These are phyloP conservation scores for Diospyros kaki DNA, from an alignment of 148 eudicot genomes.

Conservation along the genomic window DNA sequence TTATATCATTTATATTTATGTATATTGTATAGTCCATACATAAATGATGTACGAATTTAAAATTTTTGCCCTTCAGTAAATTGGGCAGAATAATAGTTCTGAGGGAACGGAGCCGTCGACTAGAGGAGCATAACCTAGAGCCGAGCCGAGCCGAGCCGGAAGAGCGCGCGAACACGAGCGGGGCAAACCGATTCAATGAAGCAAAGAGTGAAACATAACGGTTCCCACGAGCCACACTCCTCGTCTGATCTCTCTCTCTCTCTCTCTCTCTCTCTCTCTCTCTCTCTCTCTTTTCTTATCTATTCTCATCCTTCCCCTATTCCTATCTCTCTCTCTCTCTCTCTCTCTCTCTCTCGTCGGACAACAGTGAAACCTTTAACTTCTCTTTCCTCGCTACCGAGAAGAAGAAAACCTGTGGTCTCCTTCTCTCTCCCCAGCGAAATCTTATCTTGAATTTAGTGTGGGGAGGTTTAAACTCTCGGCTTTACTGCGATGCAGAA, in stretches of 20 bases:
- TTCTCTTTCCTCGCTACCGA: too few species aligned
- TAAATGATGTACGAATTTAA: too few species aligned
- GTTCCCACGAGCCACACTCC: slow-evolving; percentile 8
- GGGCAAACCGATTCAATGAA: slow-evolving; percentile 6
- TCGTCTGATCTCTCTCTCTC: neutral
- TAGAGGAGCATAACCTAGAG: neutral
- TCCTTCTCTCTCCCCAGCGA: neutral
- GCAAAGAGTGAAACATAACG: neutral
- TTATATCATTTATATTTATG: too few species aligned
- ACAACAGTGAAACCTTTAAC: neutral
- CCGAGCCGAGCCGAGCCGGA: slow-evolving; percentile 3
- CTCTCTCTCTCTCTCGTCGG: neutral
- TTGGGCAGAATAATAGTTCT: too few species aligned
- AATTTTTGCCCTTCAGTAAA: too few species aligned
- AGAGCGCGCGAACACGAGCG: neutral
- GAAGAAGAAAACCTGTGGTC: neutral
- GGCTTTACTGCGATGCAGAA: neutral
- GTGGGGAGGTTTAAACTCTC: neutral
- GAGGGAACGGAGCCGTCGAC: neutral
- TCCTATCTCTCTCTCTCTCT: neutral
- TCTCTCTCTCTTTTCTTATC: neutral
- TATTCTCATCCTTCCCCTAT: neutral
- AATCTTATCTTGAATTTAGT: neutral
- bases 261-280: neutral
- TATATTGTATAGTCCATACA: too few species aligned